Evolutionary conservation across 2,329 filamentous ascomycete genomes (phyloP), one percentile per base, ranked within the genome.

Genomic region (Zymoseptoria pseudotritici): DNA sequence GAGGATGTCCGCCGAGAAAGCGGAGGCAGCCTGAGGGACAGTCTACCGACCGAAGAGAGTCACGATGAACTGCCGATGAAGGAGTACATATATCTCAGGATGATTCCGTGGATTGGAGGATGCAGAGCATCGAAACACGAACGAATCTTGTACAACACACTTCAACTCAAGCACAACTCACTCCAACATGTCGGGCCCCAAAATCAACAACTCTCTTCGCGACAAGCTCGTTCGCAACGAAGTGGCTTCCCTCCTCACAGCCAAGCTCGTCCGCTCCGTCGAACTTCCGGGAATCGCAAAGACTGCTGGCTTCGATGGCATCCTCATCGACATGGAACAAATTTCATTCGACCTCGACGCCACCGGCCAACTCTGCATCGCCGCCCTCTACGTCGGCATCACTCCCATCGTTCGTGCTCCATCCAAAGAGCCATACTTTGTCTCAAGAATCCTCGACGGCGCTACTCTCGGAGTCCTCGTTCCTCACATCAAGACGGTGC

Each of bases 301-400:
- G 58, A 76, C 71, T 56, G 75, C 77, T 10, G 76, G 76, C 7
- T 72, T 76, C 55, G 71, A 78, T 54, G 75, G 72, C 50, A 69
- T 78, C 49, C 72, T 79, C 58, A 74, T 79, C 58, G 76, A 79
- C 57, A 76, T 79, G 74, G 77, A 79, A 61, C 77, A 79, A 61
- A 76, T 74, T 2, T 65, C 73, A 2, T 67, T 78, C 29, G 70
- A 73, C 58, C 65, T 79, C 20, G 70, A 72, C 60, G 66, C 69
- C 0, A 70, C 72, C 7, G 64, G 68, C 17, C 76, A 77, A 58
- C 68, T 79, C 10, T 72, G 72, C 55, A 69, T 76, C 5, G 76
- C 77, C 19, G 73, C 70, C 55, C 70, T 73, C 31, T 75, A 73
- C 55, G 75, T 70, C 50, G 74, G 74, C 10, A 70, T 78, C 21